A percentile compares a stretch with the other conserved stretches of the same genome.
These are phyloP conservation scores for Torulaspora maleeae DNA, from an alignment of 805 yeast genomes.

Conservation along the genomic window DNA sequence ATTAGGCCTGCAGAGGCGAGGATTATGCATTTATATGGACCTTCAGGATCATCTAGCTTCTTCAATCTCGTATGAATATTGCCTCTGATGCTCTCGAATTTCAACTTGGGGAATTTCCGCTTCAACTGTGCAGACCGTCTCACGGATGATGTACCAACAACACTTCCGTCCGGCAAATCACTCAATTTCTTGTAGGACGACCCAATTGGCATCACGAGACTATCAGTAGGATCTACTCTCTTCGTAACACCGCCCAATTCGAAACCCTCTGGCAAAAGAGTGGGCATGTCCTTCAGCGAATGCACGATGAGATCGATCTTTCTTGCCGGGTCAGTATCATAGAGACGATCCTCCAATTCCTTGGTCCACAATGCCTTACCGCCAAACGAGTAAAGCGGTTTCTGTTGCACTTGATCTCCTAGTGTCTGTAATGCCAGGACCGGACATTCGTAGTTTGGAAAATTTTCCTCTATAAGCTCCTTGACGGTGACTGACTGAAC, in stretches of 20 bases:
- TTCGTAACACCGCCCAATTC: constrained; percentile 80
- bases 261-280: constrained; percentile 82
- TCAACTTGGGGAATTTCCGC: constrained; percentile 69
- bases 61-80: constrained; percentile 70
- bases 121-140: constrained; percentile 89
- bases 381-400: constrained; percentile 89
- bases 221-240: constrained; percentile 93
- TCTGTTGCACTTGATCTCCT: constrained; percentile 82
- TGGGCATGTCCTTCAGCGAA: constrained; percentile 90
- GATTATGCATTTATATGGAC: constrained; percentile 66
- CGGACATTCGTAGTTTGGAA: constrained; percentile 66
- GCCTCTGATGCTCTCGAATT: constrained; percentile 84
- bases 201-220: constrained; percentile 66
- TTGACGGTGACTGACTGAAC: constrained; percentile 77
- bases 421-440: constrained; percentile 77
- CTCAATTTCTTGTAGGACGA: constrained; percentile 58
- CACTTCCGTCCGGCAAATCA: constrained; percentile 78
- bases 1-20: constrained; percentile 90
- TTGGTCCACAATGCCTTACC: constrained; percentile 97
- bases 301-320: constrained; percentile 87
- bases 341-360: constrained; percentile 77
- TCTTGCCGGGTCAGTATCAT: constrained; percentile 57
- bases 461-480: constrained; percentile 49
- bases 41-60: constrained; percentile 70
- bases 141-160: constrained; percentile 92